A percentile compares a stretch with the other conserved stretches of the same genome.
Evolutionary conservation across 1,284 basidiomycete species (phyloP).

Genomic region (Trichosporon coremiiforme): DNA sequence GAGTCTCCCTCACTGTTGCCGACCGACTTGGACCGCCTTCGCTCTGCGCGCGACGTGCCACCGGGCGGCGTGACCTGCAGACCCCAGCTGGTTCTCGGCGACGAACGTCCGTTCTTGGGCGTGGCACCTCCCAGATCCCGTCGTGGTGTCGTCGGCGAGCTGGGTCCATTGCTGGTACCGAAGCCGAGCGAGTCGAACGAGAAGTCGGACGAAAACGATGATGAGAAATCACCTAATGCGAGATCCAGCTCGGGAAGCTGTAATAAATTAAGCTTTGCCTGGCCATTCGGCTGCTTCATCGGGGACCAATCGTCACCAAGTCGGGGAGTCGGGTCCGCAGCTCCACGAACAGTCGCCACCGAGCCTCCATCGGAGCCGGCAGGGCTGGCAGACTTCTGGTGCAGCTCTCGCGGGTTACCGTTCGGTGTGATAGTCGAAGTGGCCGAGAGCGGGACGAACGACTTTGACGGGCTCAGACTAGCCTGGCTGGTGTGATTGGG

Average conservation of each 20-base stretch:
- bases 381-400: constrained; percentile 28
- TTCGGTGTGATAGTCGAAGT: background rate
- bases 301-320: constrained; percentile 13
- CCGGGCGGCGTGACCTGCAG: constrained; percentile 15
- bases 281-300: background rate
- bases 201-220: constrained; percentile 31
- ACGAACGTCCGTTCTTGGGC: background rate
- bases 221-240: constrained; percentile 33
- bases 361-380: constrained; percentile 29
- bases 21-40: constrained; percentile 31
- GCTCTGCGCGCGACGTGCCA: constrained; percentile 19
- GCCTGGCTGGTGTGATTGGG: no score
- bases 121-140: background rate
- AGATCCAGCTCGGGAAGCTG: constrained; percentile 54
- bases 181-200: constrained; percentile 42
- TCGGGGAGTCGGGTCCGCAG: background rate
- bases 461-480: constrained; percentile 4
- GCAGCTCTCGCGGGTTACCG: constrained; percentile 16
- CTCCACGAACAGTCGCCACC: constrained; percentile 26
- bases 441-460: background rate
- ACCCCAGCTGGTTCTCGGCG: constrained; percentile 19
- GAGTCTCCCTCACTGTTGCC: background rate
- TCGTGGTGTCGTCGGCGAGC: constrained; percentile 43
- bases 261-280: constrained; percentile 40
- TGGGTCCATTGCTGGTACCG: constrained; percentile 17